Evolutionary conservation across 495 filamentous ascomycete genomes (phyloP).

Genomic region (Neurospora sp.): DNA sequence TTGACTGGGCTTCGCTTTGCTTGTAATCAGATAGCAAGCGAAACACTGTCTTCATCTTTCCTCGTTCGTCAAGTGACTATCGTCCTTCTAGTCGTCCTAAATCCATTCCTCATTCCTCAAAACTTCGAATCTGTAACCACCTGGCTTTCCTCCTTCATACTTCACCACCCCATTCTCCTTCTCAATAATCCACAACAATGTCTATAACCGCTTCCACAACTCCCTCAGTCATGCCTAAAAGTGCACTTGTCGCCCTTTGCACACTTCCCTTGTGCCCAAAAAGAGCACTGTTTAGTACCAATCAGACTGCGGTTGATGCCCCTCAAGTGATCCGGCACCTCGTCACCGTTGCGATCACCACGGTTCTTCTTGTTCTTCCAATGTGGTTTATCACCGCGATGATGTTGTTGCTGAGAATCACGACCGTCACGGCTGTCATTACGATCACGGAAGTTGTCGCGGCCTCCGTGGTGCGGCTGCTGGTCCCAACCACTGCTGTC

Average conservation of each 20-base stretch:
- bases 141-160: too few relatives aligned
- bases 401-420: not conserved
- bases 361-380: constrained; percentile 1
- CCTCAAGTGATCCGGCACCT: constrained; percentile 25
- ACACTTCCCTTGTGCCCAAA: constrained; percentile 71
- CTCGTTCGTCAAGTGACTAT: not conserved
- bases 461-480: not conserved
- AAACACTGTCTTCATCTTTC: not conserved
- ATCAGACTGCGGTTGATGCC: constrained; percentile 35
- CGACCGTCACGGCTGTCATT: constrained; percentile 2
- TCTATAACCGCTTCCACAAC: too few relatives aligned
- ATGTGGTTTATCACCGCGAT: not conserved
- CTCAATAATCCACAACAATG: too few relatives aligned
- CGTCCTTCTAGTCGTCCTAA: not conserved
- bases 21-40: not conserved
- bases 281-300: constrained; percentile 58
- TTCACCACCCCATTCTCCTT: too few relatives aligned
- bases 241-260: constrained; percentile 78
- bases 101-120: not conserved
- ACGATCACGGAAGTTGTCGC: constrained; percentile 15
- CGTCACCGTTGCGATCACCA: not conserved
- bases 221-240: constrained; percentile 53
- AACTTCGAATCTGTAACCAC: too few relatives aligned
- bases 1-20: not conserved
- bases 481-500: constrained; percentile 3